Conservation (phyloP, 371 early-diverging fungal species). For the Capillidium rhysosporum region DNA sequence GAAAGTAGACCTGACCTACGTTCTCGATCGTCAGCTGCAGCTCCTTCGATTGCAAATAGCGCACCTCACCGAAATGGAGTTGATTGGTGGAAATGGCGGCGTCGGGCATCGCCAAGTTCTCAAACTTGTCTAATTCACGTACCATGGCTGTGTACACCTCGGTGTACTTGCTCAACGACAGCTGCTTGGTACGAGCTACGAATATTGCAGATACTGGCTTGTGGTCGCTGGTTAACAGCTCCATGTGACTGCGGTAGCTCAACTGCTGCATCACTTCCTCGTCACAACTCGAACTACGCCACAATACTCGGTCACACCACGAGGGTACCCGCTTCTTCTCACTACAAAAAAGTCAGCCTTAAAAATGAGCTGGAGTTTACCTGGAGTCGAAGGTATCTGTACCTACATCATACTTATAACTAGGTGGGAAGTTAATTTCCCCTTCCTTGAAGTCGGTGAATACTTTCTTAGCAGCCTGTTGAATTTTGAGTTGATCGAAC, state of each 20-base stretch:
- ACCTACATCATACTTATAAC: conserved; percentile 85
- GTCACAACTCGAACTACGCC: conserved; percentile 24
- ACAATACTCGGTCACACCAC: conserved; percentile 86
- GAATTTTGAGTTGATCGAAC: conserved; percentile 33
- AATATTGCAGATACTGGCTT: conserved; percentile 73
- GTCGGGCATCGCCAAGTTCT: conserved; percentile 60
- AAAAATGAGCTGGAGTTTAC: not conserved
- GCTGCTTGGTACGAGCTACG: conserved; percentile 6
- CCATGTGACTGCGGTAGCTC: conserved; percentile 36
- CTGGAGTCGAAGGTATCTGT: conserved; percentile 14
- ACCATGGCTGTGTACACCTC: conserved; percentile 30
- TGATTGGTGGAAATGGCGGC: conserved; percentile 33
- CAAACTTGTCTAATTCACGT: conserved; percentile 50
- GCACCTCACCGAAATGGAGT: conserved; percentile 59
- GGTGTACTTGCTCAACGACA: conserved; percentile 10
- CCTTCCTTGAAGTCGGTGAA: conserved; percentile 75
- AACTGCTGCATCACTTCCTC: conserved; percentile 16
- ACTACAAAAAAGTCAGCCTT: conserved; percentile 12
- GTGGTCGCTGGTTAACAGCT: conserved; percentile 65
- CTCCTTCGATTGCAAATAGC: conserved; percentile 30
- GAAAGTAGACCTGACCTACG: conserved; percentile 45
- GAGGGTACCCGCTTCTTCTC: conserved; percentile 73
- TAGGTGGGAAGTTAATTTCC: conserved; percentile 56
- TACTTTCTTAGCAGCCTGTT: conserved; percentile 10
- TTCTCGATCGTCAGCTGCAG: conserved; percentile 40